Conservation (phyloP, 2,329 filamentous ascomycete species). For the Graphilbum fragrans region DNA sequence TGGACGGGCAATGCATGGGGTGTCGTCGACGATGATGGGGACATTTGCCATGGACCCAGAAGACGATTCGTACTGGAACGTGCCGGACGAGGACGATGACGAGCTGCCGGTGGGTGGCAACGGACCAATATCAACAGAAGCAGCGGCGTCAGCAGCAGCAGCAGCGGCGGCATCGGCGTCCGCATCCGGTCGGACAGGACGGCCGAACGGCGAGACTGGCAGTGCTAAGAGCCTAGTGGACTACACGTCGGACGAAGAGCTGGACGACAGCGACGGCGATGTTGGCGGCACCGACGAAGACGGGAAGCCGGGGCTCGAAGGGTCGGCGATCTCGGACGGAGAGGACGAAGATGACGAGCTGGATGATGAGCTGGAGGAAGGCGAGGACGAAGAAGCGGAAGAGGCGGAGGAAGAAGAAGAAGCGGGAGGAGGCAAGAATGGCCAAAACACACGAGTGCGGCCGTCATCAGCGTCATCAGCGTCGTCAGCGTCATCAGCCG, state of each 20-base stretch:
- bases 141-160: not conserved
- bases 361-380: not conserved
- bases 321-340: not conserved
- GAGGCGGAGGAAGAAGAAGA: not conserved
- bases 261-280: not conserved
- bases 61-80: conserved; percentile 91
- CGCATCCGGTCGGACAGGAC: not conserved
- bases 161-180: conserved; percentile 11
- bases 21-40: not conserved
- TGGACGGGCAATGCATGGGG: not conserved
- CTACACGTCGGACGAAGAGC: conserved; percentile 85
- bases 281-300: not conserved
- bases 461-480: conserved; percentile 16
- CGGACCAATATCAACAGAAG: not conserved
- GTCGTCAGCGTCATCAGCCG: not conserved
- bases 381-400: not conserved
- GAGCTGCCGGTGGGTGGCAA: conserved; percentile 13
- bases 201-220: conserved; percentile 28
- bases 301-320: too few relatives aligned
- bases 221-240: conserved; percentile 68
- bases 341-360: conserved; percentile 2
- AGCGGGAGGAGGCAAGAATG: not conserved
- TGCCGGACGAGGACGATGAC: conserved; percentile 76
- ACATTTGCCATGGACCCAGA: conserved; percentile 52
- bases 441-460: conserved; percentile 1